Evolutionary conservation across 345 rosid species (phyloP), one percentile per base, ranked within the genome.

Genomic region (Populus alba): DNA sequence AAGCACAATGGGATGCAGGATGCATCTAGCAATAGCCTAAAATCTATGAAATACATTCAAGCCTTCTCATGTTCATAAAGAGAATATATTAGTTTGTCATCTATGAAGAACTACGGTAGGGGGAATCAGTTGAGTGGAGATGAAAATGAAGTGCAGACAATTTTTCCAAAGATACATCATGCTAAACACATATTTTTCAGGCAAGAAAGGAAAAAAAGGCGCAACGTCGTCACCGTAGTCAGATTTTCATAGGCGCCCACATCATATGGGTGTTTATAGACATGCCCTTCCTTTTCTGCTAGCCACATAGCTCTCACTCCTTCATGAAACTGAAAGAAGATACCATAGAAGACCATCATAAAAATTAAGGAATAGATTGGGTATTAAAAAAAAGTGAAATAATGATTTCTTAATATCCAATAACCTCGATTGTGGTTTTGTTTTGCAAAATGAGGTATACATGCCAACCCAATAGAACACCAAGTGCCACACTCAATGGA

Each of bases 291-390:
- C 87, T 91, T 94, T 89, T 90, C 94, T 78, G 98, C 97, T 80
- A 92, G 90, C 97, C 94, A 92, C 94, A 87, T 87, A 68, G 96
- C 96, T 88, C 97, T 89, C 71, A 92, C 97, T 33, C 98, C 98
- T 89, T 94, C 98, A 70, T 94, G 93, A 80, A 92, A 90, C 97
- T 94, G 90, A 33, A 33, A 70, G 71, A 78, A 85, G 43, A 80
- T 45, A 75, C 65, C 51, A 69, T 67, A 68, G 12, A 49, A 49
- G 43, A 63, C 49, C 35, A 33, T 4, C 23, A 43, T 29, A 29
- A 53, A 71, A 49, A 8, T 66, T 66, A 59, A 70, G 49, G 43
- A 74, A 33, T 47, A 39, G 25, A 70, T 20, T 12, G 76, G 29
- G 68, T 61, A 55, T 23, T 38, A 55, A 68, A 73, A 13, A 27